Percentiles rank a stretch among this genome's conserved stretches.
phyloP scores from a whole-genome alignment of 306 rosid species.

The Rosa chinensis region DNA sequence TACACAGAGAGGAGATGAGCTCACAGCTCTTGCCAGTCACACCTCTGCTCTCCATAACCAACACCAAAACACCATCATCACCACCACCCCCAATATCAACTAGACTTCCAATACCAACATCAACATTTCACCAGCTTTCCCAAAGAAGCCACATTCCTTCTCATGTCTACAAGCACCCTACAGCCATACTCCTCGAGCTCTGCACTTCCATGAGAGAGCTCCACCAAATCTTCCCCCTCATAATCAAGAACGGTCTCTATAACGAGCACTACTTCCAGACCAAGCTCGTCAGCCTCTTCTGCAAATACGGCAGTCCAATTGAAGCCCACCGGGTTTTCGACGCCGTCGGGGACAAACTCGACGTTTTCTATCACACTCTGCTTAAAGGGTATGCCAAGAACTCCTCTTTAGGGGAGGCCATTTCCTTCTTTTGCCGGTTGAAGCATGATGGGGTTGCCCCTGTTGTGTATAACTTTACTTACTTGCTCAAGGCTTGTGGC shows the following conservation, averaged over 20 bases:
- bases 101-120: not conserved
- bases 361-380: conserved; percentile 82
- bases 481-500: conserved; percentile 72
- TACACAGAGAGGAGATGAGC: not conserved
- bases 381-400: conserved; percentile 81
- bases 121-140: conserved; percentile 36
- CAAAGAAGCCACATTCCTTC: conserved; percentile 66
- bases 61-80: not conserved
- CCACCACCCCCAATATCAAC: conserved; percentile 5
- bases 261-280: conserved; percentile 73
- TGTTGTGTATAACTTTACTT: conserved; percentile 81
- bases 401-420: conserved; percentile 43
- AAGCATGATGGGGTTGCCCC: conserved; percentile 58
- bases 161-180: conserved; percentile 80
- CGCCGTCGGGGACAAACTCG: conserved; percentile 54
- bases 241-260: conserved; percentile 74
- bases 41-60: conserved; percentile 25
- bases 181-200: conserved; percentile 77
- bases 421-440: conserved; percentile 62
- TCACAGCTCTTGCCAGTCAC: not conserved
- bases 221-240: conserved; percentile 66
- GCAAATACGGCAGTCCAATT: conserved; percentile 51
- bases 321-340: conserved; percentile 80
- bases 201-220: conserved; percentile 69
- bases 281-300: conserved; percentile 78